Percentiles rank a stretch among this genome's conserved stretches.
These are phyloP conservation scores for Nakaseomyces uthaithaninus DNA, from an alignment of 1,139 yeast species.

Conservation along the genomic window DNA sequence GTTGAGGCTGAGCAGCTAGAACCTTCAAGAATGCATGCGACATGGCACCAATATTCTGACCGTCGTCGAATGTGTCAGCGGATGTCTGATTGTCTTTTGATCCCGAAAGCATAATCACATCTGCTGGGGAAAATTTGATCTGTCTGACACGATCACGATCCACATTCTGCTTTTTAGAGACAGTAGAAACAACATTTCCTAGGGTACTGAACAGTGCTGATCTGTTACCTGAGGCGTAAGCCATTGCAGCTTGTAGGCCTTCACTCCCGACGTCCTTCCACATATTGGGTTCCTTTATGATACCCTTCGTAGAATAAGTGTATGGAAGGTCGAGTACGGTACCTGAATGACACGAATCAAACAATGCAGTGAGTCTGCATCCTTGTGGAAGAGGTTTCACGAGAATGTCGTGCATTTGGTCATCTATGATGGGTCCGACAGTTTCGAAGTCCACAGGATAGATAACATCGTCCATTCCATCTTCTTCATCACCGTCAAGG, in stretches of 20 bases:
- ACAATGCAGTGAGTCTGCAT: conserved; percentile 77
- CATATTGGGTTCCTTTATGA: conserved; percentile 79
- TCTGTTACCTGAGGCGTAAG: conserved; percentile 66
- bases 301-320: conserved; percentile 84
- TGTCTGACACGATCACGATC: conserved; percentile 41
- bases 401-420: conserved; percentile 73
- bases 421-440: conserved; percentile 73
- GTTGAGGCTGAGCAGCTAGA: conserved; percentile 57
- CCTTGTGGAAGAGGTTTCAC: conserved; percentile 75
- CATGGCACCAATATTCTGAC: conserved; percentile 87
- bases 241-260: conserved; percentile 59
- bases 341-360: conserved; percentile 92
- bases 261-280: conserved; percentile 80
- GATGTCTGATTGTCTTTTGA: conserved; percentile 77
- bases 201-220: conserved; percentile 46
- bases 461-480: conserved; percentile 81
- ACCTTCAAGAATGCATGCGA: conserved; percentile 80
- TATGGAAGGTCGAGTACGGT: conserved; percentile 85
- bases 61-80: conserved; percentile 77
- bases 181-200: conserved; percentile 44
- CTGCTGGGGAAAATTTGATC: conserved; percentile 77
- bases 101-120: conserved; percentile 78
- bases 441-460: conserved; percentile 82
- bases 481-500: conserved; percentile 82
- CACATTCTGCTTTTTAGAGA: conserved; percentile 30